Evolutionary conservation across 1,139 yeast genomes (phyloP).

Genomic region (Zygoascus meyerae): DNA sequence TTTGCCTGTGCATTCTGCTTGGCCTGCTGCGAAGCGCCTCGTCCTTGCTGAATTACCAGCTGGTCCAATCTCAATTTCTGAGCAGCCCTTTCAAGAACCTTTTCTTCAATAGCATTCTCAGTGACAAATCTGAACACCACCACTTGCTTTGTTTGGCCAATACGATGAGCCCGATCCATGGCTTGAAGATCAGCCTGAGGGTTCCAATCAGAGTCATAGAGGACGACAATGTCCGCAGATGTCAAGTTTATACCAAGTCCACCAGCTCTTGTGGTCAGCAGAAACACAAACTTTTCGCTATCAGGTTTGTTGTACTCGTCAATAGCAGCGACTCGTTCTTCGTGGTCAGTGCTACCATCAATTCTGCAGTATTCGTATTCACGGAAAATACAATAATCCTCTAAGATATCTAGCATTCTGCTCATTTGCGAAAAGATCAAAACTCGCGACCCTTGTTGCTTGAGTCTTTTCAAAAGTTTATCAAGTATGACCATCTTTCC

Average conservation of each 20-base stretch:
- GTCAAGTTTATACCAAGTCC: constrained; percentile 94
- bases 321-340: constrained; percentile 86
- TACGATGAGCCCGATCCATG: constrained; percentile 98
- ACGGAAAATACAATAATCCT: constrained; percentile 85
- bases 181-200: constrained; percentile 99
- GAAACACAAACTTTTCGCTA: constrained; percentile 75
- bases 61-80: constrained; percentile 91
- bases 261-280: constrained; percentile 95
- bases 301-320: constrained; percentile 86
- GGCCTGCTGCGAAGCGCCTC: constrained; percentile 40
- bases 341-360: constrained; percentile 94
- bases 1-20: constrained; percentile 37
- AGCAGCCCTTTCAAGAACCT: constrained; percentile 92
- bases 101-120: constrained; percentile 93
- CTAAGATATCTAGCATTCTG: constrained; percentile 81
- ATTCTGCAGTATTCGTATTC: constrained; percentile 86
- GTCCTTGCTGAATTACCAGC: constrained; percentile 91
- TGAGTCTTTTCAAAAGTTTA: constrained; percentile 67
- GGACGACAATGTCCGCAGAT: constrained; percentile 81
- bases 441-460: constrained; percentile 79
- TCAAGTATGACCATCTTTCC: constrained; percentile 90
- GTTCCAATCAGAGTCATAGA: constrained; percentile 96
- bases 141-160: constrained; percentile 96
- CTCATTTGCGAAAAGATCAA: constrained; percentile 95
- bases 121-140: constrained; percentile 89